These are phyloP conservation scores for Trichocomaceae sp. DNA, from an alignment of 2,329 filamentous ascomycete genomes.

Conservation along the genomic window DNA sequence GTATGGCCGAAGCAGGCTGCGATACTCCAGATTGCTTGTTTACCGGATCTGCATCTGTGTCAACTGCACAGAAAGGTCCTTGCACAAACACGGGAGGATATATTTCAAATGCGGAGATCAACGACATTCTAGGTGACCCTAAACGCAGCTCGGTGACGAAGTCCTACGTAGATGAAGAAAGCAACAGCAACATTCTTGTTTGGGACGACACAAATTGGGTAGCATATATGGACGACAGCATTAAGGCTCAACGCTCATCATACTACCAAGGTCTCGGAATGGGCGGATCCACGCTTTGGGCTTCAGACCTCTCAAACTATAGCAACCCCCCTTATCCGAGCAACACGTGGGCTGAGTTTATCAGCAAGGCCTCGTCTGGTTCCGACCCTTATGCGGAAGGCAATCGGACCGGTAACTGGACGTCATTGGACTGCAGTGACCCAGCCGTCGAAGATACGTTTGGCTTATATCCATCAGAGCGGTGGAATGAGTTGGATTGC, in stretches of 20 bases:
- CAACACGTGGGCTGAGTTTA: not conserved
- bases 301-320: not conserved
- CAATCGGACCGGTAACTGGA: not conserved
- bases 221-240: constrained; percentile 1
- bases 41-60: constrained; percentile 11
- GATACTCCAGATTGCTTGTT: constrained; percentile 17
- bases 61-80: constrained; percentile 23
- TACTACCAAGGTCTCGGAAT: not conserved
- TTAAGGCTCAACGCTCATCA: not conserved
- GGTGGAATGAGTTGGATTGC: not conserved
- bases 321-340: not conserved
- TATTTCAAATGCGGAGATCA: constrained; percentile 17
- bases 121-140: not conserved
- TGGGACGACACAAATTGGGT: not conserved
- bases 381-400: not conserved
- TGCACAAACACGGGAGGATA: constrained; percentile 36
- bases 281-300: not conserved
- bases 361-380: not conserved
- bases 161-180: not conserved
- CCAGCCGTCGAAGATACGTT: not conserved
- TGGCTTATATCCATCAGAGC: not conserved
- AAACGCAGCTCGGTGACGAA: not conserved
- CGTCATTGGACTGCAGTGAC: not conserved
- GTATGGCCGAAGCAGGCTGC: constrained; percentile 14
- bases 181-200: not conserved